Base-by-base conservation (phyloP, 2,329 filamentous ascomycete genomes). In the Penicillium sumatraense region DNA sequence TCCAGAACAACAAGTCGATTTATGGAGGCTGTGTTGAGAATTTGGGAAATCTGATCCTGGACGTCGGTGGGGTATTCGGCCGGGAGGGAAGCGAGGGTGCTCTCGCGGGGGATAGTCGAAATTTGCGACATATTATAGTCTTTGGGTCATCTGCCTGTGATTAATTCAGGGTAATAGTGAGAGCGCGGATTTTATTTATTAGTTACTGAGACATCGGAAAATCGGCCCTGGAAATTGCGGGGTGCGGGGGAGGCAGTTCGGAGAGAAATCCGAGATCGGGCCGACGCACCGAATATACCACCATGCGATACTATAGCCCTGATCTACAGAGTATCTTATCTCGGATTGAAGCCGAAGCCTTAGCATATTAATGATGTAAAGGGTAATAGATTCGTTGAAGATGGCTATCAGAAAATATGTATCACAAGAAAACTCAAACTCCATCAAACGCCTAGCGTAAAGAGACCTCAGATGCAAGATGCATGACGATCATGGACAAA, bases 1-100 rank as follows among this genome's bases (percentile, higher is more conserved):
- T 85, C 82, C 24, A 75, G 67, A 1, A 73, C 68, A 14, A 74
- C 71, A 7, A 74, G 67, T 3, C 67, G 69, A 35, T 65, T 70
- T 48, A 64, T 58, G 9, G 59, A 57, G 8, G 64, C 51, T n/a
- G 63, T 66, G 38, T 64, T 51, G 23, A 72, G 67, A 24, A 66
- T 57, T 10, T 67, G 50, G 23, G 66, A 59, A 46, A 72, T 72
- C 49, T 71, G 67, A 46, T 65, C 63, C 52, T 72, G 69, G 1
- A 68, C 59, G 53, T 72, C 62, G 18, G 58, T 42, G 49, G 68
- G 53, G 55, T 68, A 71, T 55, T 70, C 67, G 9, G 64, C 51
- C 13, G 69, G 69, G 8, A 72, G 63, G 23, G 66, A 58, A 18
- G 62, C 52, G 38, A 72, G 56, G 2, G 68, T 70, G 50, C 36